phyloP scores from a whole-genome alignment of 2,329 filamentous ascomycete species.

The Exutisphaerella laricina region DNA sequence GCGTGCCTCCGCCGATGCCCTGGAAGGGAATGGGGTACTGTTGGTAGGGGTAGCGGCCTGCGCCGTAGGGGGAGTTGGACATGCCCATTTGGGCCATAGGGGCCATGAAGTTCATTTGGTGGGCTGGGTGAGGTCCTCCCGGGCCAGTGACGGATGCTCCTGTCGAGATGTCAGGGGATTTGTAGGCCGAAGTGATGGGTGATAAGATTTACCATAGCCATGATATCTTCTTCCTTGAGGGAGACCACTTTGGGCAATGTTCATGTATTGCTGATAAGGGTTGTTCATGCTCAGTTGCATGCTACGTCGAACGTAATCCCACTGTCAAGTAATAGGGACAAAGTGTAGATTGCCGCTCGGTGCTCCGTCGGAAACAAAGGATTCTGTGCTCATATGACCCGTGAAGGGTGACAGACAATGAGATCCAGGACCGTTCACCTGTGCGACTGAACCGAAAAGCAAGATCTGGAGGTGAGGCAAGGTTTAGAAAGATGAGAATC shows the following conservation, averaged over 20 bases:
- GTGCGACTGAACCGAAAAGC: no score
- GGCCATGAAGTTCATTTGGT: conserved; percentile 20
- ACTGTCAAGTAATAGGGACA: conserved; percentile 3
- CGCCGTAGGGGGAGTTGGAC: conserved; percentile 10
- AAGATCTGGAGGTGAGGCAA: no score
- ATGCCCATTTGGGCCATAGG: conserved; percentile 11
- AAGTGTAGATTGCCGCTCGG: conserved; percentile 3
- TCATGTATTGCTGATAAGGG: conserved; percentile 2
- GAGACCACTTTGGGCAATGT: conserved; percentile 1
- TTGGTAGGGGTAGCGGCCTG: conserved; percentile 17
- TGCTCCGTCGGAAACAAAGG: neutral
- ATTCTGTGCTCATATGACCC: neutral
- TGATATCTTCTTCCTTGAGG: conserved; percentile 6
- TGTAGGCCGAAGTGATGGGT: no score
- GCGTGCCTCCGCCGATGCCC: neutral
- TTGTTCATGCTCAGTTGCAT: neutral
- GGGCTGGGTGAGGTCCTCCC: conserved; percentile 12
- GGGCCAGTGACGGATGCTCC: conserved; percentile 14
- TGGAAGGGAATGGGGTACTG: conserved; percentile 9
- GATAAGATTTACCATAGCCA: conserved; percentile 4
- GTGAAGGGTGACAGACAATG: neutral
- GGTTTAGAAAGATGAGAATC: no score
- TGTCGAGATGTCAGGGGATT: conserved; percentile 1
- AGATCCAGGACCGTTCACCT: conserved; percentile 1
- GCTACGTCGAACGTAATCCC: neutral